phyloP scores from a whole-genome alignment of 306 rosid genomes.

The Heteromeles arbutifolia region DNA sequence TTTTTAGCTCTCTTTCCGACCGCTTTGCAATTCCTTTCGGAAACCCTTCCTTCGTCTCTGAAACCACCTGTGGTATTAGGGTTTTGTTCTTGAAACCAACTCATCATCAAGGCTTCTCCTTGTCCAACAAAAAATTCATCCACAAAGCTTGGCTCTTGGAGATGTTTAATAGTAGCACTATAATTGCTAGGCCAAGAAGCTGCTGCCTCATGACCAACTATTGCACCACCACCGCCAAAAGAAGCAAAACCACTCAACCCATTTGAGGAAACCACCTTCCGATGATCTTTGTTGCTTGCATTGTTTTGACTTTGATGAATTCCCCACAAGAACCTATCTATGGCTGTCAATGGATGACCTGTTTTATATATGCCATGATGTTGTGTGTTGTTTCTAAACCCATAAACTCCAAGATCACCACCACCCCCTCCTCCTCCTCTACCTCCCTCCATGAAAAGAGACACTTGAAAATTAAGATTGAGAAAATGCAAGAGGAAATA shows the following conservation, averaged over 20 bases:
- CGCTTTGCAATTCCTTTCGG: constrained; percentile 11
- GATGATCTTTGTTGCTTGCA: constrained; percentile 9
- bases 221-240: constrained; percentile 27
- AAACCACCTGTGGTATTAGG: constrained; percentile 1
- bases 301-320: constrained; percentile 21
- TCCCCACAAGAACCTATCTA: constrained; percentile 55
- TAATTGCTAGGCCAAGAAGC: neutral
- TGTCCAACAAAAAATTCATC: neutral
- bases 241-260: constrained; percentile 1
- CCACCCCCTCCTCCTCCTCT: neutral
- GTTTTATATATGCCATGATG: neutral
- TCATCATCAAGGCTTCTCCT: constrained; percentile 16
- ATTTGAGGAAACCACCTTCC: constrained; percentile 1
- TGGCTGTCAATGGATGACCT: constrained; percentile 58
- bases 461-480: constrained; percentile 3
- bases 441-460: constrained; percentile 32
- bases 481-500: constrained; percentile 4
- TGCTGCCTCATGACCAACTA: constrained; percentile 1
- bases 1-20: constrained; percentile 40
- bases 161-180: neutral
- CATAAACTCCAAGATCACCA: constrained; percentile 8
- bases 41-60: constrained; percentile 9
- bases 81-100: constrained; percentile 23
- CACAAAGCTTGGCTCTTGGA: constrained; percentile 16
- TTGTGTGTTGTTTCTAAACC: neutral